Evolutionary conservation across 2,329 filamentous ascomycete species (phyloP).

Genomic region (Fusarium incarnatum): DNA sequence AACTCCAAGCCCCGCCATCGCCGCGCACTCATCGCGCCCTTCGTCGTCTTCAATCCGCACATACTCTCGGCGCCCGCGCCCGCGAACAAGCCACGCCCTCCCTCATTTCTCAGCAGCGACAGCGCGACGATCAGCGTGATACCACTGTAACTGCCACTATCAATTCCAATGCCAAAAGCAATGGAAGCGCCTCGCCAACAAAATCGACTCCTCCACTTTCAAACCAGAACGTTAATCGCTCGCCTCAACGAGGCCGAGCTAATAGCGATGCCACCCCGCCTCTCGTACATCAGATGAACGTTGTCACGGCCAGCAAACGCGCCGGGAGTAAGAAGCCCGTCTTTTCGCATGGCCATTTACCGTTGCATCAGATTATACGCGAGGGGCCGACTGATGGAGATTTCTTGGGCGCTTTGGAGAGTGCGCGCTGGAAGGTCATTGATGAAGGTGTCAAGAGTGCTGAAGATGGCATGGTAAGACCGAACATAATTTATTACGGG

Average conservation of each 20-base stretch:
- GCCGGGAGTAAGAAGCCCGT: conserved; percentile 57
- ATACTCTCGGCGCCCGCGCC: conserved; percentile 70
- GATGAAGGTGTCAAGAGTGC: conserved; percentile 82
- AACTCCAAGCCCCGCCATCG: conserved; percentile 68
- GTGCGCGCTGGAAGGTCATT: conserved; percentile 77
- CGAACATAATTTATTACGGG: background rate
- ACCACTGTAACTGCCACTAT: background rate
- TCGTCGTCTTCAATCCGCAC: conserved; percentile 80
- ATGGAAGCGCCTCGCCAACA: conserved; percentile 48
- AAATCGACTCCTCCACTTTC: conserved; percentile 33
- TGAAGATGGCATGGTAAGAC: conserved; percentile 80
- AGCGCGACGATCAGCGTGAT: conserved; percentile 56
- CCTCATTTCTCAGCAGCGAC: conserved; percentile 72
- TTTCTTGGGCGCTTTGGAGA: conserved; percentile 73
- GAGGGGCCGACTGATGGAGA: conserved; percentile 83
- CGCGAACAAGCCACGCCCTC: conserved; percentile 64
- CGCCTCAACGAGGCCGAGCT: conserved; percentile 70
- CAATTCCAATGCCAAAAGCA: conserved; percentile 12
- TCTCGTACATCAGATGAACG: conserved; percentile 53
- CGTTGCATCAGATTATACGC: conserved; percentile 80
- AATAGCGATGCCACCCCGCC: conserved; percentile 75
- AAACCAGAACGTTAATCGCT: conserved; percentile 49
- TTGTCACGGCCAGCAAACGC: conserved; percentile 52
- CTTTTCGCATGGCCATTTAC: conserved; percentile 66
- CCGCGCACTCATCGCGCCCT: conserved; percentile 75